Conservation (phyloP, 768 basidiomycete species). For the Suillus discolor region DNA sequence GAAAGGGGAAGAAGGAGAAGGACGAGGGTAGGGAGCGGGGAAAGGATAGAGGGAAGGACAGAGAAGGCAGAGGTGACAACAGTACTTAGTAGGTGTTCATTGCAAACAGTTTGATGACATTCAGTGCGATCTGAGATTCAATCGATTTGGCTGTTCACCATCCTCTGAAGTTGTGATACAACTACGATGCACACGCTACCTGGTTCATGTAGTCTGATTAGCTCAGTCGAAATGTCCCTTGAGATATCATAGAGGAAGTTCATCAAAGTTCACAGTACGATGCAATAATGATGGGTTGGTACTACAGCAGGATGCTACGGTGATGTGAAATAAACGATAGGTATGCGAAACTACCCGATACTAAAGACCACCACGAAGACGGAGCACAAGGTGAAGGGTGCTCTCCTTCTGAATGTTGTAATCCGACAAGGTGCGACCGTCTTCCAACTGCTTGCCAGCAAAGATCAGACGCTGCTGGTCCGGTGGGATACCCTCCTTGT, state of each 20-base stretch:
- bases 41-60: conserved; percentile 15
- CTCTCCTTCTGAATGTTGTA: conserved; percentile 79
- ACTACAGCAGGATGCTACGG: not conserved
- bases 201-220: not conserved
- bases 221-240: too few relatives aligned
- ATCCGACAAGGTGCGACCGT: conserved; percentile 78
- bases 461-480: conserved; percentile 80
- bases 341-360: not conserved
- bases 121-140: too few relatives aligned
- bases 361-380: conserved; percentile 50
- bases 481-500: conserved; percentile 81
- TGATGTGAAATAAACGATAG: not conserved
- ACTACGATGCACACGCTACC: not conserved
- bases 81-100: not conserved
- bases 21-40: conserved; percentile 4
- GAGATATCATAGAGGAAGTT: not conserved
- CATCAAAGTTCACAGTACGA: not conserved
- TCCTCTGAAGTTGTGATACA: not conserved
- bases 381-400: conserved; percentile 65
- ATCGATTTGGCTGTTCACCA: not conserved
- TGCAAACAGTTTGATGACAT: not conserved
- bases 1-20: conserved; percentile 4
- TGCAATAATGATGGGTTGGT: not conserved
- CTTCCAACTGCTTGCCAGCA: conserved; percentile 60
- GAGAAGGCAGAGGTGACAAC: conserved; percentile 13